Evolutionary conservation across 345 rosid genomes (phyloP).

Genomic region (Rhodamnia rubescens): DNA sequence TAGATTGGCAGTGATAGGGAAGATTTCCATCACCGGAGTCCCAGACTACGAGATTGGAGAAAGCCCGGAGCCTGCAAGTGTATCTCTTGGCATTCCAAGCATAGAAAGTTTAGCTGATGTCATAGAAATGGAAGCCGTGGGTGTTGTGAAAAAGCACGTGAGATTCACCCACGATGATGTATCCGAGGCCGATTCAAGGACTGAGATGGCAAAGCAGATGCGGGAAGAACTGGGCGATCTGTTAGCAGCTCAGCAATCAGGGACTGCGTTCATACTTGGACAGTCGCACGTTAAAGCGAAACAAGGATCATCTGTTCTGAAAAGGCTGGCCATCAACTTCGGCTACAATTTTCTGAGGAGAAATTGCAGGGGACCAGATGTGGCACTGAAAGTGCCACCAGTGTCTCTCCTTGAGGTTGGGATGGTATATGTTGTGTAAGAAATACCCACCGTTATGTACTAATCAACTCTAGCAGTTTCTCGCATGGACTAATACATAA

Average conservation of each 20-base stretch:
- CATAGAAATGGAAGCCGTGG: conserved; percentile 16
- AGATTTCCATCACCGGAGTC: neutral
- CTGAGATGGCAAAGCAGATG: conserved; percentile 1
- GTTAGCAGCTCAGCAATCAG: conserved; percentile 24
- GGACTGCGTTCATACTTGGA: conserved; percentile 36
- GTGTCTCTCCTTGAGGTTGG: conserved; percentile 44
- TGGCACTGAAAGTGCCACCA: conserved; percentile 38
- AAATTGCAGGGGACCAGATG: conserved; percentile 40
- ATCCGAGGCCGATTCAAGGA: neutral
- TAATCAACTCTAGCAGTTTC: neutral
- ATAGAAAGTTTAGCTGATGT: conserved; percentile 16
- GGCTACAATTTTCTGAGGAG: conserved; percentile 39
- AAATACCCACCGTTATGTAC: neutral
- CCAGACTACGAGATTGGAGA: conserved; percentile 23
- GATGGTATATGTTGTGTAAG: conserved; percentile 35
- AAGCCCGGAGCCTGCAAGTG: conserved; percentile 15
- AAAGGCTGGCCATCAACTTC: conserved; percentile 28
- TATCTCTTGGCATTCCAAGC: conserved; percentile 16
- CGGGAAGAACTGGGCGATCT: conserved; percentile 30
- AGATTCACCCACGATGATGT: conserved; percentile 21
- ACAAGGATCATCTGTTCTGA: conserved; percentile 30
- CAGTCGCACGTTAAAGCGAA: conserved; percentile 39
- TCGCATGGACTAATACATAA: neutral
- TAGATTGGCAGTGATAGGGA: conserved; percentile 30
- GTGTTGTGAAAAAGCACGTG: conserved; percentile 10